phyloP scores from a whole-genome alignment of 2,329 filamentous ascomycete species.

The Fusarium siculi region DNA sequence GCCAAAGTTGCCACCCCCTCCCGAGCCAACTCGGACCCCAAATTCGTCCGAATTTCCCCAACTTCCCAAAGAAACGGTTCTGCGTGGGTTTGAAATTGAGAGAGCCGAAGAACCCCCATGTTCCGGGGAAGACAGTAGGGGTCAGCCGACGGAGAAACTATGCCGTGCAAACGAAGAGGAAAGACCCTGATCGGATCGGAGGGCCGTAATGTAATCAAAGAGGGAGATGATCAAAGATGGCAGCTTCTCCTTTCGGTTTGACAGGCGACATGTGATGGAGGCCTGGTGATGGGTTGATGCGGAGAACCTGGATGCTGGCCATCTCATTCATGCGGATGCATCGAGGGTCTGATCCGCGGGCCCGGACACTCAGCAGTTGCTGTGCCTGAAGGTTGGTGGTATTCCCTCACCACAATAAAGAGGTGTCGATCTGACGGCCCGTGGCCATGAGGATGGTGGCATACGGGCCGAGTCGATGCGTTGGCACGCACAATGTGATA shows the following conservation, averaged over 20 bases:
- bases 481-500: conserved; percentile 27
- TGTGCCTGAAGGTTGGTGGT: conserved; percentile 26
- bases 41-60: conserved; percentile 36
- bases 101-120: conserved; percentile 14
- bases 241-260: conserved; percentile 31
- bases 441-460: conserved; percentile 13
- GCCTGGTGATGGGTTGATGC: conserved; percentile 42
- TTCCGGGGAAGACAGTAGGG: conserved; percentile 21
- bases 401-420: conserved; percentile 11
- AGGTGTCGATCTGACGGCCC: conserved; percentile 33
- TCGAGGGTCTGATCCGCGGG: conserved; percentile 35
- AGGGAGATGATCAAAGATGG: conserved; percentile 13
- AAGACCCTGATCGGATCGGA: conserved; percentile 35
- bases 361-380: conserved; percentile 3
- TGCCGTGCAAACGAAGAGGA: conserved; percentile 20
- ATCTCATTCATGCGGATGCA: conserved; percentile 37
- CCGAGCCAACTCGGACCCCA: conserved; percentile 16
- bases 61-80: conserved; percentile 32
- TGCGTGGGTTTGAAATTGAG: conserved; percentile 6
- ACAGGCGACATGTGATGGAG: conserved; percentile 36
- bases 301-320: conserved; percentile 32
- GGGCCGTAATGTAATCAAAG: conserved; percentile 29
- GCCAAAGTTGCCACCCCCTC: conserved; percentile 14
- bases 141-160: conserved; percentile 40
- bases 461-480: conserved; percentile 26